phyloP scores from a whole-genome alignment of 345 rosid genomes.

The Zanthoxylum bungeanum region DNA sequence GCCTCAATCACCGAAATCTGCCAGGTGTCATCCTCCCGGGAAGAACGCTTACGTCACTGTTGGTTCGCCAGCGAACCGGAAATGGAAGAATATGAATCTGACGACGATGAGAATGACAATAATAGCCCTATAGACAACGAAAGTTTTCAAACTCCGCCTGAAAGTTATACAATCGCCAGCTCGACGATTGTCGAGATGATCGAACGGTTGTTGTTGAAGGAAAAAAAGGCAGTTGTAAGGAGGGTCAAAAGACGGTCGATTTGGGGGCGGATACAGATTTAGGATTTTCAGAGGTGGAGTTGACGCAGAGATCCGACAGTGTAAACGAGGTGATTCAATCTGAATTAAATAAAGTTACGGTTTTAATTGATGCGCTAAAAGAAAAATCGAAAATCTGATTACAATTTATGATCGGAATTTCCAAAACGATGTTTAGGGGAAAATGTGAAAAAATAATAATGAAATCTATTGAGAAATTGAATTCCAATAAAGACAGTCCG shows the following conservation, averaged over 20 bases:
- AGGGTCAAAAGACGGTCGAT: slow-evolving; percentile 23
- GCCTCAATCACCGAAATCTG: slow-evolving; percentile 21
- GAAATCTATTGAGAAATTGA: slow-evolving; percentile 28
- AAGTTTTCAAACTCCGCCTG: slow-evolving; percentile 25
- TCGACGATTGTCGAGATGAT: background rate
- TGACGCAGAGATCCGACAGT: slow-evolving; percentile 20
- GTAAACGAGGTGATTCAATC: slow-evolving; percentile 7
- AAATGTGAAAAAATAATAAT: slow-evolving; percentile 7
- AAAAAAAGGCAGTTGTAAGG: background rate
- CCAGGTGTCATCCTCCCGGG: slow-evolving; percentile 27
- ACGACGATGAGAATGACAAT: background rate
- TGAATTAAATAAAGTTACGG: slow-evolving; percentile 18
- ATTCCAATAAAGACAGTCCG: background rate
- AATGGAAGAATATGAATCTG: background rate
- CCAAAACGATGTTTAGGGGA: slow-evolving; percentile 6
- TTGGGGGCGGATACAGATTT: slow-evolving; percentile 41
- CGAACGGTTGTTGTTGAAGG: background rate
- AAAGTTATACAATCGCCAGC: slow-evolving; percentile 11
- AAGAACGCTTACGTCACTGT: slow-evolving; percentile 11
- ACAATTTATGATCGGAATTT: slow-evolving; percentile 10
- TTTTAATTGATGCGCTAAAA: slow-evolving; percentile 6
- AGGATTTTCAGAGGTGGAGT: slow-evolving; percentile 31
- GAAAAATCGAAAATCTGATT: slow-evolving; percentile 18
- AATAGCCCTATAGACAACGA: slow-evolving; percentile 5
- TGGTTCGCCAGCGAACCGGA: slow-evolving; percentile 17